phyloP scores from a whole-genome alignment of 2,329 filamentous ascomycete species.

The Furcasterigmium furcatum region DNA sequence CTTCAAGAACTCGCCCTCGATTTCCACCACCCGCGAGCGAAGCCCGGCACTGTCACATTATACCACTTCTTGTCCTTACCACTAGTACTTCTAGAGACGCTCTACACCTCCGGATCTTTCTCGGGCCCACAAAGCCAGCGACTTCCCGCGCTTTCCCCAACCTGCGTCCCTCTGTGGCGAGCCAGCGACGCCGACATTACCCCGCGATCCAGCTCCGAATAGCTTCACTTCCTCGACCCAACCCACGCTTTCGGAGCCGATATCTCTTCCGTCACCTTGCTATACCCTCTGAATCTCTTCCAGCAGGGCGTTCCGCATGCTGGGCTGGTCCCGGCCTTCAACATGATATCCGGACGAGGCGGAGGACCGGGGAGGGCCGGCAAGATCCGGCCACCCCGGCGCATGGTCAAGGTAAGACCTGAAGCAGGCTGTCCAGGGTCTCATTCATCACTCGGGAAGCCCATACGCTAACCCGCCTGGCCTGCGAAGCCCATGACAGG shows the following conservation, averaged over 20 bases:
- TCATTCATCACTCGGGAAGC: too few species aligned
- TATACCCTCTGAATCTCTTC: neutral
- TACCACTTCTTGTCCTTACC: too few species aligned
- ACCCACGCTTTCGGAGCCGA: neutral
- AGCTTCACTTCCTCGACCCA: neutral
- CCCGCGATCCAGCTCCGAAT: neutral
- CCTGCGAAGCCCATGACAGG: conserved; percentile 14
- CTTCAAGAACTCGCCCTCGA: too few species aligned
- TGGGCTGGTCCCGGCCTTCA: neutral
- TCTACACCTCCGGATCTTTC: too few species aligned
- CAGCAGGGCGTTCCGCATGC: neutral
- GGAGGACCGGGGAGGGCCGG: conserved; percentile 26
- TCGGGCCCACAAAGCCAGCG: too few species aligned
- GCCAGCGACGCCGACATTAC: neutral
- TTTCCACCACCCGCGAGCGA: too few species aligned
- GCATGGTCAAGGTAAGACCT: conserved; percentile 38
- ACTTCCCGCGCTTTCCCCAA: too few species aligned
- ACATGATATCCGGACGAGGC: conserved; percentile 48
- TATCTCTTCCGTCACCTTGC: neutral
- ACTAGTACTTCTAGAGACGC: too few species aligned
- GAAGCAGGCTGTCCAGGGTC: too few species aligned
- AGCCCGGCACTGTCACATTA: too few species aligned
- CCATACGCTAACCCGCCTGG: too few species aligned
- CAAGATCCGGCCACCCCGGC: conserved; percentile 37
- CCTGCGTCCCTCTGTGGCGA: neutral